Evolutionary conservation across 1,284 basidiomycete species (phyloP), one percentile per base, ranked within the genome.

Genomic region (Apiotrichum sp.): DNA sequence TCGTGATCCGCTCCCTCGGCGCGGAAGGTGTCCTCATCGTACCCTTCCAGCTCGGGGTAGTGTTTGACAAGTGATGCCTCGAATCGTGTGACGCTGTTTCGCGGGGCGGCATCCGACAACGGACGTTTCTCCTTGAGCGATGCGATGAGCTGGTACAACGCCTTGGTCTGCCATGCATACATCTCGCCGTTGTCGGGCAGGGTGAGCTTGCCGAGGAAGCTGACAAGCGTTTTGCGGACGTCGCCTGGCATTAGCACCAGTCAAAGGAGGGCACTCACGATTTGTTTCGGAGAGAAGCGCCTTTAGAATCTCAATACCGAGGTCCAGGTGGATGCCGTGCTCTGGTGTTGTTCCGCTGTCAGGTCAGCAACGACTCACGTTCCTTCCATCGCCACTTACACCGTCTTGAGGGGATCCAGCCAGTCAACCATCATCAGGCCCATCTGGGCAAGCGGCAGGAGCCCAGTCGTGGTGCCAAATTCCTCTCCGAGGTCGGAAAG

Each of bases 351-450:
- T 35, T 3, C 49, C 49, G 1, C 38, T 49, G 31, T 48, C 6
- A 29, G 3, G 16, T 49, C 10, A 52, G 52, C 47, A 13, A 7
- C 56, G 58, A 35, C 8, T 14, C 11, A 10, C 13, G 16, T 5
- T 7, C 16, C 39, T 9, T 34, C 61, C 35, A 3, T 31, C 48
- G 1, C 3, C 55, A 81, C 84, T 69, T 67, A 89, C 80, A 86
- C 81, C 34, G 83, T 83, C 69, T 91, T 93, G 65, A 83, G 80
- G 0, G 93, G 89, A 72, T 97, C 88, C 2, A 88, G 90, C 95
- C 95, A 98, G 67, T 98, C 93, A 3, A 89, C 79, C 63, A 98
- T 82, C 77, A 97, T 84, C 31, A 86, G 75, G 0, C 86, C 88
- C 56, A 95, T 86, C 69, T 93, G 90, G 11, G 83, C 73, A 0